phyloP scores from a whole-genome alignment of 305 asterid species.

The Solanum hybrid region DNA sequence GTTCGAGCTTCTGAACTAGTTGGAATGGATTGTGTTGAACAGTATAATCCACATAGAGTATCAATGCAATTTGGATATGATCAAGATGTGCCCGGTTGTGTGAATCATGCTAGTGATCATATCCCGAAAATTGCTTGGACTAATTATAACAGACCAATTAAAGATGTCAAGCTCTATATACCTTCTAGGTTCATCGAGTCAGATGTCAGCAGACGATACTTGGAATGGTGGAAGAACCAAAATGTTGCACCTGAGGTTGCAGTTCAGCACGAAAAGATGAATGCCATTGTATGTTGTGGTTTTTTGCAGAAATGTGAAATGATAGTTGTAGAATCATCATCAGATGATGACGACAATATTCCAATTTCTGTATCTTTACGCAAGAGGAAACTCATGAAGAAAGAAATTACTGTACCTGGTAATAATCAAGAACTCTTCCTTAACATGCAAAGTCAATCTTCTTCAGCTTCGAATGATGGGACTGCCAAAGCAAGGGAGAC shows the following conservation, averaged over 20 bases:
- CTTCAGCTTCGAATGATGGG: neutral
- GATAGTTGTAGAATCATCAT: neutral
- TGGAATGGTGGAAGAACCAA: constrained; percentile 23
- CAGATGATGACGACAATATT: neutral
- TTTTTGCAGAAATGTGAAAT: neutral
- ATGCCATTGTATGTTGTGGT: neutral
- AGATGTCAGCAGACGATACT: constrained; percentile 20
- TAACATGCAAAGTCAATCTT: neutral
- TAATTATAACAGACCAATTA: constrained; percentile 19
- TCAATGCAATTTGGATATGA: constrained; percentile 43
- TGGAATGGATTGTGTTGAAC: constrained; percentile 23
- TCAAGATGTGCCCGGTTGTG: constrained; percentile 36
- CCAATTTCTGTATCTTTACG: neutral
- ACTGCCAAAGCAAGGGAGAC: neutral
- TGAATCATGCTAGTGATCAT: constrained; percentile 8
- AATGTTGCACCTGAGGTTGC: neutral
- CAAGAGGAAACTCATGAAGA: neutral
- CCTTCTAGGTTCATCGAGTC: constrained; percentile 21
- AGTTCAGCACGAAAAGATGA: neutral
- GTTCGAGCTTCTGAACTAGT: constrained; percentile 18
- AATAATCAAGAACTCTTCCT: neutral
- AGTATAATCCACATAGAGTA: constrained; percentile 37
- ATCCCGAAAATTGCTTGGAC: constrained; percentile 24
- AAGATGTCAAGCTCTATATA: constrained; percentile 15
- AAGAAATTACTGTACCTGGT: neutral